Evolutionary conservation across 2,329 filamentous ascomycete species (phyloP).

Genomic region (Claviceps monticola): DNA sequence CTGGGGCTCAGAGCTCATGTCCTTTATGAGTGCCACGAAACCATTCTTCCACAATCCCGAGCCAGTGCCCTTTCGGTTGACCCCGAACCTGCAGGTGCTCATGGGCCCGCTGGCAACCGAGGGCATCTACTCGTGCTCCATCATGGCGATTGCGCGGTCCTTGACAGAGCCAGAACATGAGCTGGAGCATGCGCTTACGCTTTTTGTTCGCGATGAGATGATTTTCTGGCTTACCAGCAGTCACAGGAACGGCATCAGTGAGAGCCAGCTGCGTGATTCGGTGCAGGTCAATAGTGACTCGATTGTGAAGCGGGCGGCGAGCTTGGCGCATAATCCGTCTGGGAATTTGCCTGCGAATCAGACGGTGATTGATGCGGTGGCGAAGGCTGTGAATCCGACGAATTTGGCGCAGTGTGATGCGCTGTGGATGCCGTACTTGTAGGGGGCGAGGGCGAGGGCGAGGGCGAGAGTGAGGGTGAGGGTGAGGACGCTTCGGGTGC

Average conservation of each 20-base stretch:
- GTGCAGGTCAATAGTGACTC: conserved; percentile 80
- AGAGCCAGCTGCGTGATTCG: conserved; percentile 59
- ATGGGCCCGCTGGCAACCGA: conserved; percentile 95
- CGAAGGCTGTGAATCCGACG: conserved; percentile 83
- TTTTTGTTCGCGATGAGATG: conserved; percentile 97
- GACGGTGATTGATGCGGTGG: conserved; percentile 88
- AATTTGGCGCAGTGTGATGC: conserved; percentile 81
- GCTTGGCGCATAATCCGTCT: conserved; percentile 62
- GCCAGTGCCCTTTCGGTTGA: conserved; percentile 91
- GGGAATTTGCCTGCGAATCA: conserved; percentile 88
- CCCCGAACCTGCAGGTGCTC: conserved; percentile 86
- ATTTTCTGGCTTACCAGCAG: conserved; percentile 86
- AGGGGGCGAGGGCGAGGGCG: background rate
- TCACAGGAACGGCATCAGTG: conserved; percentile 44
- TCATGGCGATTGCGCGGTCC: conserved; percentile 94
- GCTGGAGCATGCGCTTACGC: conserved; percentile 83
- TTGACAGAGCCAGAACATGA: conserved; percentile 80
- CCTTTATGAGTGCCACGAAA: conserved; percentile 70
- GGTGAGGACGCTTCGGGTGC: background rate
- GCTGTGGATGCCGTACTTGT: conserved; percentile 83
- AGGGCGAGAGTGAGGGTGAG: background rate
- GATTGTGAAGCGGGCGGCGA: conserved; percentile 81
- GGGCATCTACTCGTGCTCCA: conserved; percentile 84
- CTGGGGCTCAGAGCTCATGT: conserved; percentile 91
- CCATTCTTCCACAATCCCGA: conserved; percentile 92